Conservation (phyloP, 2,329 filamentous ascomycete species). For the Exophiala phaeomuriformis region DNA sequence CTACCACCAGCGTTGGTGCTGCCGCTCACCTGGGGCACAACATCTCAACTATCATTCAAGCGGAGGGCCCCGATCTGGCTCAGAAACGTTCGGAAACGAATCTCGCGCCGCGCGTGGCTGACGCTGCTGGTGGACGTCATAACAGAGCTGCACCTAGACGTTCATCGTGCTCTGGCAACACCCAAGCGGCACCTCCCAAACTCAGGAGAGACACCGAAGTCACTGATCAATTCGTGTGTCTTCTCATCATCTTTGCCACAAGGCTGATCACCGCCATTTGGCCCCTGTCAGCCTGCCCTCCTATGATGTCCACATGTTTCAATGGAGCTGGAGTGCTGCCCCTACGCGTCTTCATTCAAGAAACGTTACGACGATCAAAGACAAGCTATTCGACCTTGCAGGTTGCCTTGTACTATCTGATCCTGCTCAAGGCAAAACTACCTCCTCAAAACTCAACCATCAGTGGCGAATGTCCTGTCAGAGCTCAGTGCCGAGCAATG, state of each 20-base stretch:
- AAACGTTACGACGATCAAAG: conserved; percentile 86
- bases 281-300: conserved; percentile 77
- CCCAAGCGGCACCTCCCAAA: conserved; percentile 11
- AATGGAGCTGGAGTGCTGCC: conserved; percentile 73
- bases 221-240: conserved; percentile 25
- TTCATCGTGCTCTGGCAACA: conserved; percentile 6
- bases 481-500: conserved; percentile 54
- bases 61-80: not conserved
- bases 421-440: conserved; percentile 86
- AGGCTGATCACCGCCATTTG: conserved; percentile 97
- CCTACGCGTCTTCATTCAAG: conserved; percentile 91
- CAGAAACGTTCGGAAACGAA: not conserved
- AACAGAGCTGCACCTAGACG: conserved; percentile 9
- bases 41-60: not conserved
- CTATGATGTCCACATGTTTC: conserved; percentile 58
- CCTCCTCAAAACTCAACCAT: conserved; percentile 52
- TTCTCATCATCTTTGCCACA: conserved; percentile 69
- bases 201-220: conserved; percentile 26
- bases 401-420: conserved; percentile 91
- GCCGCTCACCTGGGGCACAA: not conserved
- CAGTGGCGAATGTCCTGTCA: conserved; percentile 38
- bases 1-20: not conserved
- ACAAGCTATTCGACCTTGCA: conserved; percentile 97
- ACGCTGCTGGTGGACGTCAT: not conserved
- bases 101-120: not conserved